Evolutionary conservation across 345 rosid genomes (phyloP).

Genomic region (Gossypium stocksii): DNA sequence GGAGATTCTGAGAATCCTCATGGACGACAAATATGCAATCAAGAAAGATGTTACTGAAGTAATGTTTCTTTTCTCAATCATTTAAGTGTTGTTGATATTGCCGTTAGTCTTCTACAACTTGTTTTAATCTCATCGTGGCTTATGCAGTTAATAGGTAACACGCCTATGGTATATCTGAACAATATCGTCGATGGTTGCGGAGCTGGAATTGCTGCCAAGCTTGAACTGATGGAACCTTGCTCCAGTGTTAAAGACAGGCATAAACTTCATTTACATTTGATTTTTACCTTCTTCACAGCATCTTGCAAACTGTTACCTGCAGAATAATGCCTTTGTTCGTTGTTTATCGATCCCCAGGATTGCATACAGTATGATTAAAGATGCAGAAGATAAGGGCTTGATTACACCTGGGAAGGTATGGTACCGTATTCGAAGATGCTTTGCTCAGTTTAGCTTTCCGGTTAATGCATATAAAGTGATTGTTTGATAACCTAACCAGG

Average conservation of each 20-base stretch:
- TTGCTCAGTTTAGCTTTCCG: background rate
- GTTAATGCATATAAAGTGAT: background rate
- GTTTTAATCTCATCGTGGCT: background rate
- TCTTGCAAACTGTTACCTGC: background rate
- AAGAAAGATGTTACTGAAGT: constrained; percentile 60
- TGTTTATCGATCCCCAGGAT: constrained; percentile 27
- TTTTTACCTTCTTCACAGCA: background rate
- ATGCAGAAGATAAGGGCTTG: constrained; percentile 66
- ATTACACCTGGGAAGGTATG: constrained; percentile 57
- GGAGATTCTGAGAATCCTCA: constrained; percentile 11
- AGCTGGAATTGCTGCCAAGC: constrained; percentile 64
- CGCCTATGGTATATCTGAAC: constrained; percentile 69
- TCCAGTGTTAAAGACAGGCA: constrained; percentile 56
- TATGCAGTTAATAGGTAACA: constrained; percentile 55
- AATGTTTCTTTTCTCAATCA: background rate
- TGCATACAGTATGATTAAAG: constrained; percentile 61
- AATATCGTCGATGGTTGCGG: constrained; percentile 53
- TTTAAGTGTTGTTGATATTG: background rate
- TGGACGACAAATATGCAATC: constrained; percentile 39
- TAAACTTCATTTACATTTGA: background rate
- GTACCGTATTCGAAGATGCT: background rate
- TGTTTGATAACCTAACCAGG: background rate
- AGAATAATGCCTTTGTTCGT: background rate
- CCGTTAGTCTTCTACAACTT: background rate
- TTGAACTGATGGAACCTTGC: constrained; percentile 56